phyloP scores from a whole-genome alignment of 2,329 filamentous ascomycete species.

The Rhexocercosporidium sp. region DNA sequence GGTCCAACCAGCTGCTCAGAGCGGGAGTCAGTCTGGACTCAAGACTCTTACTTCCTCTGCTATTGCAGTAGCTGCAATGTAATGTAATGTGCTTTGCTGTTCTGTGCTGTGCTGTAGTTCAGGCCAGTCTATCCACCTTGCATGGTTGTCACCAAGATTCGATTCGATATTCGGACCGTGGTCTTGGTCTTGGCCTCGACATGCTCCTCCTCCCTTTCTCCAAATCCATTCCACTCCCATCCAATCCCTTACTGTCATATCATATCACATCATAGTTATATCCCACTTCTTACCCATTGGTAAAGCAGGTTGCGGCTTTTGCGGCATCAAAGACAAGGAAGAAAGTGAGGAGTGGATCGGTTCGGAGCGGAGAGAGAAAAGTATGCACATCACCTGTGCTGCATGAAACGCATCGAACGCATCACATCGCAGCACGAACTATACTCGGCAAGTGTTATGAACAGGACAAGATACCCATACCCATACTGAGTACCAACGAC shows the following conservation, averaged over 20 bases:
- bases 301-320: background rate
- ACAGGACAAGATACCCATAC: background rate
- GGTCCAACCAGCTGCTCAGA: background rate
- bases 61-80: slow-evolving; percentile 3
- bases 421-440: background rate
- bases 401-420: background rate
- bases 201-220: background rate
- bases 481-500: background rate
- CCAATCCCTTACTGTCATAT: background rate
- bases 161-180: background rate
- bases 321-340: background rate
- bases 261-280: no score
- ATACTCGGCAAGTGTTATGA: background rate
- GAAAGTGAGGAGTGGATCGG: background rate
- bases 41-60: background rate
- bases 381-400: background rate
- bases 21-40: background rate
- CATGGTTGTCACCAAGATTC: slow-evolving; percentile 1
- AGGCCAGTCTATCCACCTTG: background rate
- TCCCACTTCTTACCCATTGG: background rate
- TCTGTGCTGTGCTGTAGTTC: background rate
- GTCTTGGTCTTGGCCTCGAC: background rate
- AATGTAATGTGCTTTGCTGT: background rate
- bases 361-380: background rate
- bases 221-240: no score